phyloP scores from a whole-genome alignment of 345 rosid species.

The Acer yangbiense region DNA sequence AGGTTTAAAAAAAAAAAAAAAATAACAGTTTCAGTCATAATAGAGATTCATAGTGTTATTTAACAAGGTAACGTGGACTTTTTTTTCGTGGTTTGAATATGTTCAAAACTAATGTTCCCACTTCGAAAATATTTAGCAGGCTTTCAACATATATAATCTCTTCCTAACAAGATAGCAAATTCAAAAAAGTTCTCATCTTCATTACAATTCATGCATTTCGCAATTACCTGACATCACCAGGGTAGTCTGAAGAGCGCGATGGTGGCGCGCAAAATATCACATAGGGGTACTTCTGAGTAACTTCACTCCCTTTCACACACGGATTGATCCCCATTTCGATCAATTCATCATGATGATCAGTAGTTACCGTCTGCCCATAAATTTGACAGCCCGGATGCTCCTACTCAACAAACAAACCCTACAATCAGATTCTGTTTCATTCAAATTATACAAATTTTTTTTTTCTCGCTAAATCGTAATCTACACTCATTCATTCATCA shows the following conservation, averaged over 20 bases:
- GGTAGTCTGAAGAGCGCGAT: conserved; percentile 71
- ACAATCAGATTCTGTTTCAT: background rate
- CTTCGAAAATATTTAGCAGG: background rate
- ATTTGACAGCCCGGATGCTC: conserved; percentile 76
- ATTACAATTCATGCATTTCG: background rate
- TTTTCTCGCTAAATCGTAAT: background rate
- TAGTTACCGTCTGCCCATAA: conserved; percentile 78
- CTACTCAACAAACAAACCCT: conserved; percentile 43
- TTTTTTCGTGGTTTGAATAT: background rate
- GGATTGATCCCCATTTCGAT: conserved; percentile 79
- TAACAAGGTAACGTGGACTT: background rate
- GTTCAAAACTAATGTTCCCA: no score
- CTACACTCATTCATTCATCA: no score
- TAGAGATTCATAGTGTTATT: background rate
- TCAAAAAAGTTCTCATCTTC: background rate
- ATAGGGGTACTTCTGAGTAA: conserved; percentile 55
- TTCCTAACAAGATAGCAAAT: background rate
- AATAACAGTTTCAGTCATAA: background rate
- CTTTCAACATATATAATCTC: background rate
- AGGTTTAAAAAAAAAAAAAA: no score
- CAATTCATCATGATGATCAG: conserved; percentile 83
- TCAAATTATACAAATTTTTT: background rate
- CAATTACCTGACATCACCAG: conserved; percentile 73
- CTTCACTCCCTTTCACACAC: conserved; percentile 49
- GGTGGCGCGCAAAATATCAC: conserved; percentile 98